Evolutionary conservation across 495 filamentous ascomycete genomes (phyloP), one percentile per base, ranked within the genome.

Genomic region (Darksidea phi): DNA sequence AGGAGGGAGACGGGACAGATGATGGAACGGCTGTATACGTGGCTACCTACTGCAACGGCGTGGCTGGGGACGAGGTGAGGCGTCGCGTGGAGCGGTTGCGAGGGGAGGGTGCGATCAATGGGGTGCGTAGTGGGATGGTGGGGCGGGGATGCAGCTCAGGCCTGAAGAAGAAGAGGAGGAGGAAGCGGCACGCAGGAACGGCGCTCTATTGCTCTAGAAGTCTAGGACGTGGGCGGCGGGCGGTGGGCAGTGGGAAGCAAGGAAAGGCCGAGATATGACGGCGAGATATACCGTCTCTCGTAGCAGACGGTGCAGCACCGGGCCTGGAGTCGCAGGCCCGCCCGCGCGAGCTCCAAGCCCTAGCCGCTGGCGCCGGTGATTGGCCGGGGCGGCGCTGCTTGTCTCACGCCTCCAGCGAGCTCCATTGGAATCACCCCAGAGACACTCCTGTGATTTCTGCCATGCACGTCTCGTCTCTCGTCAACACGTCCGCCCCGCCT

Each of bases 361-460:
- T n/a, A n/a, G n/a, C n/a, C n/a, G n/a, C n/a, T n/a, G 10, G 28
- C 28, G 28, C 4, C 28, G 28, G 28, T 32, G 28, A 32, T 32
- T 32, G 28, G 28, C 28, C 28, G 3, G 28, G 28, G 48, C 58
- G 8, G 57, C 34, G 37, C 23, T 49, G 48, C 58, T n/a, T 62
- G 64, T 67, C 59, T 67, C 64, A 67, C 64, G 37, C 54, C 38
- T 38, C 47, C n/a, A 18, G 6, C 12, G 41, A 18, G 11, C 20
- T 32, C 17, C 24, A 47, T 23, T 17, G 37, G 18, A 42, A 42
- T 54, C 61, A 54, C 54, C 48, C 48, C 48, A 42, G 49, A 38
- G 15, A 18, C 28, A n/a, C 48, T 59, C 64, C 58, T 67, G 57
- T 66, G 57, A 61, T 66, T 66, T 66, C 63, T 66, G 51, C 32